Evolutionary conservation across 2,329 filamentous ascomycete species (phyloP).

Genomic region (Pezicula carpinea): DNA sequence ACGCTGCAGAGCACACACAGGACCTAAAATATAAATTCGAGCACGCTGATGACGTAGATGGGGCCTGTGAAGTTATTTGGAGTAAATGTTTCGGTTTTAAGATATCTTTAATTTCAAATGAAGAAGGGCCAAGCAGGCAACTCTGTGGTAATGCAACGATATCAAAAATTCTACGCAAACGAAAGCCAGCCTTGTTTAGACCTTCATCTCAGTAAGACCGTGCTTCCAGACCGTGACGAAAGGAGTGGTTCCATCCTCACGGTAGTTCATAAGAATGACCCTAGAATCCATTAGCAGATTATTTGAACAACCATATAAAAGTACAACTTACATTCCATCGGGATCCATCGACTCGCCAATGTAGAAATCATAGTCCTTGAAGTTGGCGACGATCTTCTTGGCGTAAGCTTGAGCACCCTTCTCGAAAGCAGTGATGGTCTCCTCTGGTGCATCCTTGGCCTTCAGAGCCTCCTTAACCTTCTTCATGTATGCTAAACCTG

Average conservation of each 20-base stretch:
- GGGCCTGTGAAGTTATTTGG: no score
- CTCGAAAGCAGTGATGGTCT: constrained; percentile 75
- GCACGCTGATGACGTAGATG: no score
- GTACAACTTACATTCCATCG: constrained; percentile 76
- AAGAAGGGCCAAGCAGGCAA: no score
- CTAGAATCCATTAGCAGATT: constrained; percentile 37
- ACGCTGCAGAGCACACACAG: no score
- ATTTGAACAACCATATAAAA: constrained; percentile 4
- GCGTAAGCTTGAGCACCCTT: constrained; percentile 66
- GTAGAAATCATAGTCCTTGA: constrained; percentile 96
- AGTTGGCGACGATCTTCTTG: constrained; percentile 77
- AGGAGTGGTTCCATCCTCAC: constrained; percentile 89
- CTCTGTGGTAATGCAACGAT: constrained; percentile 1
- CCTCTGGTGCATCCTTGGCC: constrained; percentile 55
- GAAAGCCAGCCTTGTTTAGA: constrained; percentile 49
- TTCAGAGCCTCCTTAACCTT: constrained; percentile 68
- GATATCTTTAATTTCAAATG: no score
- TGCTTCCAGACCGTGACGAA: constrained; percentile 94
- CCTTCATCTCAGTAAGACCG: constrained; percentile 84
- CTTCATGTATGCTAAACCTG: constrained; percentile 80
- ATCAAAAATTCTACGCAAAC: not conserved
- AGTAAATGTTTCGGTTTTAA: no score
- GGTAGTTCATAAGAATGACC: constrained; percentile 93
- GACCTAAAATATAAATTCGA: no score
- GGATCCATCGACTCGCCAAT: constrained; percentile 89